Conservation (phyloP, 2,329 filamentous ascomycete species). For the Cercospora berteroae region DNA sequence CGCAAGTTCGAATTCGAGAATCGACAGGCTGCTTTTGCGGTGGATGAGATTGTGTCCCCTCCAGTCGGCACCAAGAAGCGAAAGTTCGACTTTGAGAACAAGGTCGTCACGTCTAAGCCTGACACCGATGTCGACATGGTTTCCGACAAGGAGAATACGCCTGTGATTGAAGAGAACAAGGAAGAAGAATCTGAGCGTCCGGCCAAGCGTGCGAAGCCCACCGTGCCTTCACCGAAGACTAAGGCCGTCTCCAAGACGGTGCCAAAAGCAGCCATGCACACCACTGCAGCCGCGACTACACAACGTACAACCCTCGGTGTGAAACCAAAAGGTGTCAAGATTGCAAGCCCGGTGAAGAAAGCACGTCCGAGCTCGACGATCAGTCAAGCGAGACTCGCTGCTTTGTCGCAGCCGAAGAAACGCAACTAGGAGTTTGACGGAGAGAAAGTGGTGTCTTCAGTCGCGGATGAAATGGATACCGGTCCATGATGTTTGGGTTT, state of each 20-base stretch:
- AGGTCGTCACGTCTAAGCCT: constrained; percentile 4
- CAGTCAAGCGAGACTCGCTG: constrained; percentile 34
- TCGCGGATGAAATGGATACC: constrained; percentile 2
- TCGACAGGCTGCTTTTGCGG: constrained; percentile 26
- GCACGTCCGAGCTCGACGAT: constrained; percentile 28
- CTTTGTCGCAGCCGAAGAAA: constrained; percentile 37
- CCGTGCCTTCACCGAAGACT: constrained; percentile 5
- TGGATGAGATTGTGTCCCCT: constrained; percentile 41
- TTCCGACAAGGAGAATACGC: constrained; percentile 47
- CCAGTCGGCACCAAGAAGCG: constrained; percentile 19
- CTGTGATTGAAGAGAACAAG: constrained; percentile 30
- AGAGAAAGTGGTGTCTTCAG: background rate
- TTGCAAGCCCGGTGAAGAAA: constrained; percentile 24
- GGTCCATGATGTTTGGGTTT: background rate
- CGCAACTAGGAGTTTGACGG: constrained; percentile 12
- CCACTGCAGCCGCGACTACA: constrained; percentile 20
- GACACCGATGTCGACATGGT: constrained; percentile 16
- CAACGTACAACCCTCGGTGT: constrained; percentile 35
- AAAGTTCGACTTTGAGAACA: constrained; percentile 22
- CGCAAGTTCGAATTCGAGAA: constrained; percentile 44
- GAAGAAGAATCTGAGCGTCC: constrained; percentile 30
- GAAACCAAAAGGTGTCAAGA: constrained; percentile 35
- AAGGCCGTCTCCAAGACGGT: constrained; percentile 8
- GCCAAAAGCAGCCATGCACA: constrained; percentile 9
- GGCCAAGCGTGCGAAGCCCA: constrained; percentile 32